Base-by-base conservation (phyloP, 371 early-diverging fungal genomes). In the Mucor mucedo region DNA sequence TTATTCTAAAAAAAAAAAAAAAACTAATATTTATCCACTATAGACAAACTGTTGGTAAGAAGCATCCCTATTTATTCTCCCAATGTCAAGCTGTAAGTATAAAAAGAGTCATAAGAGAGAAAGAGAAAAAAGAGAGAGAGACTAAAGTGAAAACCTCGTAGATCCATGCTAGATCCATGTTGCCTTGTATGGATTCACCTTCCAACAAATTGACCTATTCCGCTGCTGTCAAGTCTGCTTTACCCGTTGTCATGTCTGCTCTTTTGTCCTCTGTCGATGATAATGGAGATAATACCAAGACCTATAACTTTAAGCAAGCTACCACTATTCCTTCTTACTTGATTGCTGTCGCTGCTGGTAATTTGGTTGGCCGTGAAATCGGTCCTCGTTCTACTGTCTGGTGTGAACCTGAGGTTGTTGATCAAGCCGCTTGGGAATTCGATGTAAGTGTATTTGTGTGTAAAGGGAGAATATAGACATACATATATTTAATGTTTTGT, bases 181-280 rank as follows among this genome's bases (percentile, higher is more conserved):
- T 90, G 13, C 98, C 98, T 32, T 90, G 94, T 76, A 93, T 93
- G 83, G 98, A 98, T 76, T 89, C 96, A 13, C 98, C 98, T 16
- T 83, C 86, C n/a, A 80, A 93, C 76, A 98, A 98, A 83, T 62
- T 93, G 40, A 93, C 94, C 39, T 95, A 97, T 70, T 84, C 89
- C 29, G 98, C 96, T 27, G 80, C 78, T 35, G 84, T 98, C 52
- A 84, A 80, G 5, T 83, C 87, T 14, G 89, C 91, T 44, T 63
- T 71, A 29, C 67, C 71, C 14, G 78, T 73, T 21, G 65, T 73
- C n/a, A 79, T 79, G 79, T 77, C 77, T 48, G 79, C 79, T 14
- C 63, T 77, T 48, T 61, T 70, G 4, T 60, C 66, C 2, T 55
- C 79, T 8, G 75, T 76, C 11, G 83, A 82, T 38, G 80, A 82